Evolutionary conservation across 495 filamentous ascomycete species (phyloP).

Genomic region (Tuber brumale): DNA sequence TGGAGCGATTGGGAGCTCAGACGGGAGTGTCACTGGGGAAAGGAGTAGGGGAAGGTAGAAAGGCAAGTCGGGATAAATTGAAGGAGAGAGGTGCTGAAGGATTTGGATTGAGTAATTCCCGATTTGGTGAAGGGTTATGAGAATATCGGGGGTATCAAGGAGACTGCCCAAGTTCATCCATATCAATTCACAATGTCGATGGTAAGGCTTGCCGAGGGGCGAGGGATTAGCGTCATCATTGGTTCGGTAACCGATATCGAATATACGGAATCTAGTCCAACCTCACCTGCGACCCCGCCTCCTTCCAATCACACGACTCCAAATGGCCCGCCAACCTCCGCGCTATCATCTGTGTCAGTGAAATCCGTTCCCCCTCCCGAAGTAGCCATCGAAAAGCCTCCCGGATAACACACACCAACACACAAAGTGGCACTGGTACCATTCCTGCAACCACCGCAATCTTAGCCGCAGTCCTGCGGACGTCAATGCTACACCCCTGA

Average conservation of each 20-base stretch:
- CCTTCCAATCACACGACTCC: constrained; percentile 18
- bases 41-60: constrained; percentile 46
- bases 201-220: constrained; percentile 67
- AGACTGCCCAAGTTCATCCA: constrained; percentile 89
- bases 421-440: constrained; percentile 53
- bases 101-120: constrained; percentile 78
- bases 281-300: constrained; percentile 17
- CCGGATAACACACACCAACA: constrained; percentile 69
- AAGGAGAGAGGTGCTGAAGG: constrained; percentile 57
- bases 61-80: constrained; percentile 39
- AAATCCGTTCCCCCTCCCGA: constrained; percentile 24
- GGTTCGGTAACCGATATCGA: constrained; percentile 61
- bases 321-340: constrained; percentile 28
- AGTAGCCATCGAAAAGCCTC: constrained; percentile 48
- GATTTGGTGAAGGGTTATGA: constrained; percentile 64
- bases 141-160: constrained; percentile 66
- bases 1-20: constrained; percentile 33
- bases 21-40: constrained; percentile 37
- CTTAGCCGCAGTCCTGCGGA: constrained; percentile 88
- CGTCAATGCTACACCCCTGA: constrained; percentile 60
- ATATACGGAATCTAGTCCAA: constrained; percentile 45
- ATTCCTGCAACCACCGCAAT: constrained; percentile 74
- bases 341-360: constrained; percentile 29
- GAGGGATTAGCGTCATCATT: constrained; percentile 63
- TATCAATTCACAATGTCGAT: constrained; percentile 86